These are phyloP conservation scores for Ehretia macrophylla DNA, from an alignment of 257 asterid species.

Conservation along the genomic window DNA sequence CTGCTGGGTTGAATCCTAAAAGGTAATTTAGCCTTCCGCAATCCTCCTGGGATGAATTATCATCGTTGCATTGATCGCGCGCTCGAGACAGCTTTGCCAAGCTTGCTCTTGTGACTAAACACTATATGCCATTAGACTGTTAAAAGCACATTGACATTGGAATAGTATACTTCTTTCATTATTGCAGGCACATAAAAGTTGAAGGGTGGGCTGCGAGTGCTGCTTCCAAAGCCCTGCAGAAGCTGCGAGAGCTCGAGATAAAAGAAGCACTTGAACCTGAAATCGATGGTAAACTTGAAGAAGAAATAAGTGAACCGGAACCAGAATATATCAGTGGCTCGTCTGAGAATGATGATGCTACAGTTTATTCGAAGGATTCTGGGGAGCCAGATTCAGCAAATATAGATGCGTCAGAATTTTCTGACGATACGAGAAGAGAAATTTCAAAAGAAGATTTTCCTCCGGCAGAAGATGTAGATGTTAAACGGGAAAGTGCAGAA, in stretches of 20 bases:
- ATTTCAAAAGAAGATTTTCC: constrained; percentile 3
- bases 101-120: too few relatives aligned
- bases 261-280: constrained; percentile 25
- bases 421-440: constrained; percentile 2
- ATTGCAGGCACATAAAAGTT: constrained; percentile 34
- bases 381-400: background rate
- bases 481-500: background rate
- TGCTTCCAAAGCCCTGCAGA: constrained; percentile 43
- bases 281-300: constrained; percentile 10
- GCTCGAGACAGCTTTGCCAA: too few relatives aligned
- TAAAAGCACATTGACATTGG: background rate
- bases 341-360: constrained; percentile 10
- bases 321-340: constrained; percentile 1
- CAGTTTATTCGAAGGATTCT: constrained; percentile 2
- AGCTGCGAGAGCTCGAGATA: constrained; percentile 44
- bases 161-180: background rate
- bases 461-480: constrained; percentile 1
- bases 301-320: constrained; percentile 15
- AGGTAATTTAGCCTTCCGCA: constrained; percentile 34
- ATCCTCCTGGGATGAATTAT: too few relatives aligned
- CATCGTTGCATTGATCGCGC: too few relatives aligned
- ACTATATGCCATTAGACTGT: background rate
- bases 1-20: constrained; percentile 33
- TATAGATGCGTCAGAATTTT: constrained; percentile 6
- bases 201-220: constrained; percentile 43